phyloP scores from a whole-genome alignment of 805 yeast genomes.

The Candida ficus region DNA sequence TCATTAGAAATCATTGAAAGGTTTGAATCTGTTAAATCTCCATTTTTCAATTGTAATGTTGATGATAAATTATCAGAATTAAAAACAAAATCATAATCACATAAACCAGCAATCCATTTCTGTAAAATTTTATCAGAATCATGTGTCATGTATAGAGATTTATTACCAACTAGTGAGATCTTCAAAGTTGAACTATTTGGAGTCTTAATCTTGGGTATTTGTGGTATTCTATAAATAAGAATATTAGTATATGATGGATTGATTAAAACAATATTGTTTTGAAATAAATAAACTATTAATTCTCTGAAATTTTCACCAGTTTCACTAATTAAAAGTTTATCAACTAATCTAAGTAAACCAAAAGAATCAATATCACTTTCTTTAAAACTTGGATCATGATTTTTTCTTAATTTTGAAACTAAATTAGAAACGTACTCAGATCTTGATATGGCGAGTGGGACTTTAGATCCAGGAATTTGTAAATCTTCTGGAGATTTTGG shows the following conservation, averaged over 20 bases:
- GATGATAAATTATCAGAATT: constrained; percentile 27
- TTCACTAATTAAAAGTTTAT: constrained; percentile 27
- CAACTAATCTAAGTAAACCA: constrained; percentile 34
- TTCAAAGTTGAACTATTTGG: constrained; percentile 20
- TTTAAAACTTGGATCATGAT: constrained; percentile 15
- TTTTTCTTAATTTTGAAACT: constrained; percentile 7
- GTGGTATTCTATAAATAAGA: constrained; percentile 4
- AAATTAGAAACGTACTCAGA: constrained; percentile 15
- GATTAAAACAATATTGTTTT: constrained; percentile 17
- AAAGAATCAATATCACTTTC: constrained; percentile 28
- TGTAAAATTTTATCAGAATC: constrained; percentile 28
- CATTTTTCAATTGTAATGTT: constrained; percentile 20
- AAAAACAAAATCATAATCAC: constrained; percentile 29
- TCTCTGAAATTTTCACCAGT: constrained; percentile 23
- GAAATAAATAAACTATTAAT: constrained; percentile 32
- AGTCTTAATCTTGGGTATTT: constrained; percentile 13
- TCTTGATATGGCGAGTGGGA: constrained; percentile 9
- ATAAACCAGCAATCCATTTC: constrained; percentile 37
- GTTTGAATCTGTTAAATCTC: constrained; percentile 8
- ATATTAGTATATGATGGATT: constrained; percentile 7
- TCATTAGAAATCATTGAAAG: neutral
- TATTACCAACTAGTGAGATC: constrained; percentile 14
- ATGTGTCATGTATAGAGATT: constrained; percentile 22
- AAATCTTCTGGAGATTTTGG: constrained; percentile 19
- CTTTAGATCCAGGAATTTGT: too few relatives aligned